Evolutionary conservation across 2,329 filamentous ascomycete genomes (phyloP), one percentile per base, ranked within the genome.

Genomic region (Phialemoniopsis sp.): DNA sequence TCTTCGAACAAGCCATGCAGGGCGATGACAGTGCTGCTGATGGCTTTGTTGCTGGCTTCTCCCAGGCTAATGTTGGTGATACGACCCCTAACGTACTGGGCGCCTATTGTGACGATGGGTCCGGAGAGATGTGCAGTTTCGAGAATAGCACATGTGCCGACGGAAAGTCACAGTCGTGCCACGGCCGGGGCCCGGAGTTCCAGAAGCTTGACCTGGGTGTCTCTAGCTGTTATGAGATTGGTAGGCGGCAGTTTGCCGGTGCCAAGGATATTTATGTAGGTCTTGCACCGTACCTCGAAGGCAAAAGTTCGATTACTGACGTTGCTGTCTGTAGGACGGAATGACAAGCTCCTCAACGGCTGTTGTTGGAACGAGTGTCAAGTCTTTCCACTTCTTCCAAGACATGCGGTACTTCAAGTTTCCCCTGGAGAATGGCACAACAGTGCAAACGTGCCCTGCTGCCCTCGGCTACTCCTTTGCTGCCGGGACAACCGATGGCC

Each of bases 381-480:
- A 84, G 53, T 83, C 87, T 0, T 85, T 94, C 56, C 91, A 97
- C 60, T 85, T 83, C 13, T 96, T 89, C 57, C 80, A 88, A 45
- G 79, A 96, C 58, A 84, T 96, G 70, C 79, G 82, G 5, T 78
- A 78, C 51, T 93, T 82, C 58, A 73, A 73, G 1, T 95, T 96
- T 55, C 60, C 67, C 4, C 78, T 90, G 2, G 75, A 82, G 1
- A 89, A 95, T 49, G 86, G 87, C 34, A 53, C 78, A 4, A 64
- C 64, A 21, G 86, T 82, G 7, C 71, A 66, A 36, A 95, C 90
- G 0, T 97, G 91, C 51, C 84, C 89, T 4, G 90, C 90, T 1
- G 89, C 89, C 0, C 67, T 97, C 43, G 91, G 91, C 6, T 95
- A 93, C 57, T 90, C 87, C 0, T 97, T 97, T 57, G 91, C 91